Evolutionary conservation across 805 yeast species (phyloP).

Genomic region (Pichia paraexigua): DNA sequence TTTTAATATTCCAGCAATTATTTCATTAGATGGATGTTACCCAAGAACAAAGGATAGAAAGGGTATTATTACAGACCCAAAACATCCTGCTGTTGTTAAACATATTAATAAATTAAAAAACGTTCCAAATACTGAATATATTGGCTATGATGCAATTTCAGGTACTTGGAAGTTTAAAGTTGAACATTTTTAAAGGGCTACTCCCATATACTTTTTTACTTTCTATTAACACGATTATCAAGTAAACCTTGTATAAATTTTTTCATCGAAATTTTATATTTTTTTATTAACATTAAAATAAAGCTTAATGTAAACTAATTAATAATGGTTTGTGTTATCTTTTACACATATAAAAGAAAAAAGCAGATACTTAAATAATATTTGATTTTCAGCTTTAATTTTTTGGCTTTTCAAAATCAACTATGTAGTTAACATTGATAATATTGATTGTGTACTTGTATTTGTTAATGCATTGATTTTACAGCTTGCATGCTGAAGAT

Average conservation of each 20-base stretch:
- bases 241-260: neutral
- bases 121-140: conserved; percentile 53
- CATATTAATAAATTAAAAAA: conserved; percentile 63
- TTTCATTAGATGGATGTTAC: conserved; percentile 72
- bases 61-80: conserved; percentile 67
- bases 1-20: conserved; percentile 64
- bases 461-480: no score
- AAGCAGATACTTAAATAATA: no score
- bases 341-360: neutral
- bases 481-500: no score
- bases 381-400: no score
- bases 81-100: conserved; percentile 58
- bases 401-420: no score
- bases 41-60: conserved; percentile 70
- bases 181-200: conserved; percentile 27
- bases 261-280: neutral
- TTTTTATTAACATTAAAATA: neutral
- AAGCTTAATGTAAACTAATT: neutral
- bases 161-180: conserved; percentile 65
- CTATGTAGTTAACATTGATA: no score
- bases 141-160: conserved; percentile 65
- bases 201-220: neutral
- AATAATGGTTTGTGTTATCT: neutral
- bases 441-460: no score
- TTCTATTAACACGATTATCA: neutral